Evolutionary conservation across 2,329 filamentous ascomycete genomes (phyloP).

Genomic region (Arachnomyces sp.): DNA sequence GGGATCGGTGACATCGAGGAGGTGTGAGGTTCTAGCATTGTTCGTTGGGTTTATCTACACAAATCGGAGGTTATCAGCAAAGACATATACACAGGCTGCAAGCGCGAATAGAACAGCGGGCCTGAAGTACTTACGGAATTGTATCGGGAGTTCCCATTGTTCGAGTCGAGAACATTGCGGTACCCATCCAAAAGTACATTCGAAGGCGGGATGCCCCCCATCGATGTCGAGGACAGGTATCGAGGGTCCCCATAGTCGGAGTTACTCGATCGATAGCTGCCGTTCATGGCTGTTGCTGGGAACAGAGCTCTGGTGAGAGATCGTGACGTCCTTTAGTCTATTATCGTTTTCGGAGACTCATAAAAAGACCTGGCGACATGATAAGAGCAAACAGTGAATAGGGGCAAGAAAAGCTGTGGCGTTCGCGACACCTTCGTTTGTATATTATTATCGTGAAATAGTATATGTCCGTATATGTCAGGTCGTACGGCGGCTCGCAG

Average conservation of each 20-base stretch:
- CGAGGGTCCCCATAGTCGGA: slow-evolving; percentile 35
- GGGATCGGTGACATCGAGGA: slow-evolving; percentile 44
- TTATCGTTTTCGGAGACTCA: slow-evolving; percentile 6
- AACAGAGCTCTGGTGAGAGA: slow-evolving; percentile 9
- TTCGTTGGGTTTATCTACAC: slow-evolving; percentile 44
- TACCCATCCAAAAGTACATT: slow-evolving; percentile 54
- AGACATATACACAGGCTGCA: too few relatives aligned
- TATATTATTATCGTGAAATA: too few relatives aligned
- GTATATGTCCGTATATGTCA: too few relatives aligned
- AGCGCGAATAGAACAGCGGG: not conserved
- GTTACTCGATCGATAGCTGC: slow-evolving; percentile 30
- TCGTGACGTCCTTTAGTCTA: slow-evolving; percentile 2
- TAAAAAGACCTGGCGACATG: slow-evolving; percentile 11
- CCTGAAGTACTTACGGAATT: slow-evolving; percentile 45
- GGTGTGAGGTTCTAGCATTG: slow-evolving; percentile 21
- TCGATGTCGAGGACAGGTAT: slow-evolving; percentile 28
- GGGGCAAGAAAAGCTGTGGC: too few relatives aligned
- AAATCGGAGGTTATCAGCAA: slow-evolving; percentile 30
- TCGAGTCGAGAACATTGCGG: slow-evolving; percentile 47
- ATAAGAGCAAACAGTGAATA: too few relatives aligned
- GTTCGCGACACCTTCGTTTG: too few relatives aligned
- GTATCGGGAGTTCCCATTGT: slow-evolving; percentile 46
- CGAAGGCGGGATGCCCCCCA: slow-evolving; percentile 25
- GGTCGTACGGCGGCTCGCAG: too few relatives aligned
- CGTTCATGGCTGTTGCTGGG: slow-evolving; percentile 16